Conservation (phyloP, 345 rosid genomes). For the Streptanthus diversifolius region DNA sequence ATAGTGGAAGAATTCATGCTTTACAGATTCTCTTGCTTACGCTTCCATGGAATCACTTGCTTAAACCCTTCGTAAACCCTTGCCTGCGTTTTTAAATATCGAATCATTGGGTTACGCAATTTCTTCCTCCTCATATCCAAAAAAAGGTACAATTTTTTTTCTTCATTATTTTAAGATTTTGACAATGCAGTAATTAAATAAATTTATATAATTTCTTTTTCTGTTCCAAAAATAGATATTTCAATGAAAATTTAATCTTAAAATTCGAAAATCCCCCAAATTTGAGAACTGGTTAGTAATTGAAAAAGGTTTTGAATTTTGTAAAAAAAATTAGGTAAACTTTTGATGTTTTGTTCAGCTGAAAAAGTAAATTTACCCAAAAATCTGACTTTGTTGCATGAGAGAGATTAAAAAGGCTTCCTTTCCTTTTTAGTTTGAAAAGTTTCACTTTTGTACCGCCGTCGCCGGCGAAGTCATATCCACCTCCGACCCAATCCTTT, state of each 20-base stretch:
- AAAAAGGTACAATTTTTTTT: background rate
- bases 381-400: slow-evolving; percentile 44
- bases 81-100: slow-evolving; percentile 40
- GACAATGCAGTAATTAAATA: background rate
- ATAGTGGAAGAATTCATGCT: slow-evolving; percentile 16
- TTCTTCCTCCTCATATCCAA: slow-evolving; percentile 5
- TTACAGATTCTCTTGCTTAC: slow-evolving; percentile 37
- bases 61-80: slow-evolving; percentile 53
- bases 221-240: background rate
- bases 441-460: slow-evolving; percentile 44
- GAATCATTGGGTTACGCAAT: slow-evolving; percentile 23
- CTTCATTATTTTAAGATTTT: background rate
- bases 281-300: background rate
- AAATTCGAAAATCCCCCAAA: background rate
- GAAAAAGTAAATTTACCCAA: slow-evolving; percentile 41
- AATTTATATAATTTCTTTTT: background rate
- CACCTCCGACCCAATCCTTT: slow-evolving; percentile 12
- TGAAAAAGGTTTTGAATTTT: background rate
- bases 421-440: slow-evolving; percentile 42
- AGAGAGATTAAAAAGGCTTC: slow-evolving; percentile 41
- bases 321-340: background rate
- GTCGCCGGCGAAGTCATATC: slow-evolving; percentile 3
- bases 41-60: slow-evolving; percentile 66
- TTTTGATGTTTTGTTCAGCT: background rate
- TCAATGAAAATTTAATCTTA: background rate